Conservation (phyloP, 805 yeast species). For the Sugiyamaella valdiviana region DNA sequence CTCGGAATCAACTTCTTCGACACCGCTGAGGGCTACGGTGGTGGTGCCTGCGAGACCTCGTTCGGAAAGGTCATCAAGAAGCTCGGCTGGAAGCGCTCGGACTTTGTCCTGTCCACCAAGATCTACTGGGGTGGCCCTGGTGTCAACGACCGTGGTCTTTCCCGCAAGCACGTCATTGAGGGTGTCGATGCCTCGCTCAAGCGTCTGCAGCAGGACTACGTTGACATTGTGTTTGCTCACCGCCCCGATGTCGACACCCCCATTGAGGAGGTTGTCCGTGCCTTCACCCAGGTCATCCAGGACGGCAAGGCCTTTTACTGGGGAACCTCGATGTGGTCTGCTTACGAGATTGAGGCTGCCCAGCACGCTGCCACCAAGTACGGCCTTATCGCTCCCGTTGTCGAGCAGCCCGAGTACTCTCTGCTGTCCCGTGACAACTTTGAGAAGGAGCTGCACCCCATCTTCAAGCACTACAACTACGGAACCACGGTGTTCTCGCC, state of each 20-base stretch:
- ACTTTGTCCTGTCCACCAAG: constrained; percentile 30
- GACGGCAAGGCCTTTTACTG: constrained; percentile 32
- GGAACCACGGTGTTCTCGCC: constrained; percentile 32
- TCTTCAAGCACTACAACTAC: constrained; percentile 27
- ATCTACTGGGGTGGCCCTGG: constrained; percentile 28
- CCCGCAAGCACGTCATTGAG: constrained; percentile 30
- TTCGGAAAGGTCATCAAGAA: constrained; percentile 28
- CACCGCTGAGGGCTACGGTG: constrained; percentile 30
- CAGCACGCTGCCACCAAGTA: constrained; percentile 31
- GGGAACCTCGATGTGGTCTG: constrained; percentile 32
- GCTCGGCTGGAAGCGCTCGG: constrained; percentile 28
- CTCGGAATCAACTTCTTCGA: constrained; percentile 31
- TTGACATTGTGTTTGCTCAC: constrained; percentile 31
- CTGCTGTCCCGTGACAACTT: constrained; percentile 25
- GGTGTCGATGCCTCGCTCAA: constrained; percentile 27
- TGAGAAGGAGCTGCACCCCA: constrained; percentile 28
- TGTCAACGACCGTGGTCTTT: constrained; percentile 28
- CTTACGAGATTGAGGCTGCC: constrained; percentile 31
- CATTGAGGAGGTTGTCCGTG: constrained; percentile 32
- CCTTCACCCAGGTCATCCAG: constrained; percentile 28
- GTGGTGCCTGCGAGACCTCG: constrained; percentile 27
- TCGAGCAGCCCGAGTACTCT: constrained; percentile 29
- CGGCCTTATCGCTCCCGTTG: constrained; percentile 29
- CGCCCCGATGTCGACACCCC: constrained; percentile 29
- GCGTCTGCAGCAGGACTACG: constrained; percentile 30